phyloP scores from a whole-genome alignment of 202 grass and related monocot genomes.

The Zizania palustris region DNA sequence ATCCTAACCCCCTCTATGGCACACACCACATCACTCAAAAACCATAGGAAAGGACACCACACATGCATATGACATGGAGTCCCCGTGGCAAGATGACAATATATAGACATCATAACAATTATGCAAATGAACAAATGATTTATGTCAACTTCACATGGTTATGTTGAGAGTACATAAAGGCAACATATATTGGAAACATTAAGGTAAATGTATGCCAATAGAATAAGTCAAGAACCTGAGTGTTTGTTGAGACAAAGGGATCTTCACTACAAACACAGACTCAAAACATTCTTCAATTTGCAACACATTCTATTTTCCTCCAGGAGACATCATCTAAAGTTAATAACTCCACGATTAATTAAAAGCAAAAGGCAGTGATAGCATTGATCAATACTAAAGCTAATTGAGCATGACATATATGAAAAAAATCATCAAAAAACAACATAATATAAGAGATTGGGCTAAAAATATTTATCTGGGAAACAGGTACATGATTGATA shows the following conservation, averaged over 20 bases:
- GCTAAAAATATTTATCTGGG: neutral
- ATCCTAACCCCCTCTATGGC: too few relatives aligned
- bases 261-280: conserved; percentile 22
- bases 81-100: too few relatives aligned
- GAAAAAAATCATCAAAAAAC: neutral
- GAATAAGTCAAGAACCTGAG: neutral
- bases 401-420: neutral
- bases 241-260: neutral
- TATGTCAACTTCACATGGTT: conserved; percentile 6
- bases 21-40: too few relatives aligned
- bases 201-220: neutral
- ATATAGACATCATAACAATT: too few relatives aligned
- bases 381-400: neutral
- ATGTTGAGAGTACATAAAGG: neutral
- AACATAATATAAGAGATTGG: neutral
- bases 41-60: too few relatives aligned
- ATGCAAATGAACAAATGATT: conserved; percentile 7
- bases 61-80: too few relatives aligned
- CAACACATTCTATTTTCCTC: conserved; percentile 29
- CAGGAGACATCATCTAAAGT: conserved; percentile 1
- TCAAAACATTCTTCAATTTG: conserved; percentile 30
- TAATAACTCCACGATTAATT: neutral
- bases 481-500: conserved; percentile 8
- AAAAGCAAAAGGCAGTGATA: conserved; percentile 11
- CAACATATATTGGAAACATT: conserved; percentile 10